Evolutionary conservation across 805 yeast species (phyloP).

Genomic region (Hanseniaspora jakobsenii): DNA sequence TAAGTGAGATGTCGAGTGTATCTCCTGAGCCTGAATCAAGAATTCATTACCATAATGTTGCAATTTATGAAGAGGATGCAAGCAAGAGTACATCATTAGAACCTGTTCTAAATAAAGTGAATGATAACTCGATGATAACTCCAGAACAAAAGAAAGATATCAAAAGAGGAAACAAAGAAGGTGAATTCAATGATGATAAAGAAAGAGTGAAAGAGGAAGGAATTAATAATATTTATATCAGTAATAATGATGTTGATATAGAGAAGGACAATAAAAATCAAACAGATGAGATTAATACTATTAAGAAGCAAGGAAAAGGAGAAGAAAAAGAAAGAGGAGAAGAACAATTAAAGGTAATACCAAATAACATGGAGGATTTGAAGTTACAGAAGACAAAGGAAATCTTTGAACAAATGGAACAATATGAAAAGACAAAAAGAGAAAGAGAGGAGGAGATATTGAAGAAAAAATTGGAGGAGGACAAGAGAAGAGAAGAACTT

Average conservation of each 20-base stretch:
- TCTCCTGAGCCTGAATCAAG: background rate
- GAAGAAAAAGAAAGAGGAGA: too few relatives aligned
- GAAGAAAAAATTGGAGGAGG: slow-evolving; percentile 21
- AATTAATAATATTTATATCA: too few relatives aligned
- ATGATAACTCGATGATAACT: too few relatives aligned
- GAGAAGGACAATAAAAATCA: too few relatives aligned
- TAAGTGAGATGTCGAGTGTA: background rate
- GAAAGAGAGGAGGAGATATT: slow-evolving; percentile 19
- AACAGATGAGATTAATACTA: too few relatives aligned
- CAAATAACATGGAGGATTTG: slow-evolving; percentile 11
- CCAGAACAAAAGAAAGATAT: too few relatives aligned
- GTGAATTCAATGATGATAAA: too few relatives aligned
- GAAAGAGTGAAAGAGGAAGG: too few relatives aligned
- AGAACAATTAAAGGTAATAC: too few relatives aligned
- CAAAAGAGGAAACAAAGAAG: too few relatives aligned
- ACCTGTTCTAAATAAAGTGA: background rate
- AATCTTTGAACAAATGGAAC: slow-evolving; percentile 15
- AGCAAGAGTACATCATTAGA: background rate
- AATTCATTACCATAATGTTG: background rate
- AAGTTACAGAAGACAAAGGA: slow-evolving; percentile 19
- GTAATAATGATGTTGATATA: too few relatives aligned
- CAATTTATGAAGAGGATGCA: background rate
- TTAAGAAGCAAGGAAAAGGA: too few relatives aligned
- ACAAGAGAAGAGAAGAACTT: slow-evolving; percentile 23
- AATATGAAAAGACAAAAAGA: slow-evolving; percentile 11